Evolutionary conservation across 2,329 filamentous ascomycete genomes (phyloP).

Genomic region (Penicillium sclerotiorum): DNA sequence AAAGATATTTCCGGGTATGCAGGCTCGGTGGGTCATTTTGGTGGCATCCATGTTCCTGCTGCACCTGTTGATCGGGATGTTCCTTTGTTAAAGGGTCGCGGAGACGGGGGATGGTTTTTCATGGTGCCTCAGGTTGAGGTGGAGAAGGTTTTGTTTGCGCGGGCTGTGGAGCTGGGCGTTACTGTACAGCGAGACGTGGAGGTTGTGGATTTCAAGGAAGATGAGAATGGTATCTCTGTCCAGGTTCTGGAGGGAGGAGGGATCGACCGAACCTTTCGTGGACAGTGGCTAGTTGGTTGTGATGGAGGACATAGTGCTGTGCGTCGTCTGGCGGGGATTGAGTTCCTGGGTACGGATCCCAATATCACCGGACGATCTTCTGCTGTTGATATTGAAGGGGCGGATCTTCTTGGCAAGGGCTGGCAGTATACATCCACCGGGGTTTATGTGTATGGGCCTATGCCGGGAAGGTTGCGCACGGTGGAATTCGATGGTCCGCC

Average conservation of each 20-base stretch:
- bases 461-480: slow-evolving; percentile 4
- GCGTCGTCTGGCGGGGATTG: slow-evolving; percentile 42
- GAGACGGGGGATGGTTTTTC: background rate
- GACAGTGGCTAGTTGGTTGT: slow-evolving; percentile 47
- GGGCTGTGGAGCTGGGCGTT: slow-evolving; percentile 9
- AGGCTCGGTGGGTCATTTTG: slow-evolving; percentile 31
- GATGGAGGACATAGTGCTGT: slow-evolving; percentile 47
- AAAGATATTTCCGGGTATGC: slow-evolving; percentile 25
- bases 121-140: slow-evolving; percentile 4
- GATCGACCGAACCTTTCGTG: no score
- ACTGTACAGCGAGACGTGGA: background rate
- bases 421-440: slow-evolving; percentile 6
- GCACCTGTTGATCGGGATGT: slow-evolving; percentile 10
- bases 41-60: slow-evolving; percentile 24
- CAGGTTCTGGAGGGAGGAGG: slow-evolving; percentile 4
- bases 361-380: slow-evolving; percentile 41
- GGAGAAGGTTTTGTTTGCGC: slow-evolving; percentile 3
- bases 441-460: slow-evolving; percentile 8
- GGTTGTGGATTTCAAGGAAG: background rate
- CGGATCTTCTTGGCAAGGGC: slow-evolving; percentile 6
- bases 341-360: slow-evolving; percentile 41
- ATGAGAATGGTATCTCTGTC: slow-evolving; percentile 1
- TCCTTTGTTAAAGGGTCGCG: background rate
- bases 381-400: slow-evolving; percentile 37
- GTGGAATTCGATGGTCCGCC: slow-evolving; percentile 13